phyloP scores from a whole-genome alignment of 108 stramenopile species.

The Skeletonema grethae region DNA sequence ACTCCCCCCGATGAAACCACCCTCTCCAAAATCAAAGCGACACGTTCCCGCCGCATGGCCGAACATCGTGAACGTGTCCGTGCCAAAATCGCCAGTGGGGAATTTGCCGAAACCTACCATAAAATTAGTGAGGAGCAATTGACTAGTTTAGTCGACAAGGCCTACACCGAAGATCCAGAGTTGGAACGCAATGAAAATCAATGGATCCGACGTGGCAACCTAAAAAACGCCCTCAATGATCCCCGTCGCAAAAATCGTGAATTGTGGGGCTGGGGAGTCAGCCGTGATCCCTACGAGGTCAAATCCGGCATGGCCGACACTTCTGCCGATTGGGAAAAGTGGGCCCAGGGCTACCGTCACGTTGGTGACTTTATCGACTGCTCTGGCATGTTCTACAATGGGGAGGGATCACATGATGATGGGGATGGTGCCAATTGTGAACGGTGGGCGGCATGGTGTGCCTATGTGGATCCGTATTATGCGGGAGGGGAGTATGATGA shows the following conservation, averaged over 20 bases:
- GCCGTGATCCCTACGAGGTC: background rate
- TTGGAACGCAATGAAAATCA: slow-evolving; percentile 2
- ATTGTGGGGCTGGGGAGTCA: background rate
- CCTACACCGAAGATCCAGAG: background rate
- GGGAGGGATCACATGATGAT: slow-evolving; percentile 36
- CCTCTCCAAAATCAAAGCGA: background rate
- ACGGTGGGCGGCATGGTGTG: slow-evolving; percentile 87
- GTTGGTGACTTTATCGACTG: slow-evolving; percentile 87
- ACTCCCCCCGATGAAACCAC: no score
- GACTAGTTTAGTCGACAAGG: background rate
- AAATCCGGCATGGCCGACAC: background rate
- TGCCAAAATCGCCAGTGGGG: background rate
- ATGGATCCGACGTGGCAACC: slow-evolving; percentile 2
- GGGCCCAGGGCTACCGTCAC: slow-evolving; percentile 84
- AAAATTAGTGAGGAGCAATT: background rate
- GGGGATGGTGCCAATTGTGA: slow-evolving; percentile 49
- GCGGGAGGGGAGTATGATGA: slow-evolving; percentile 77
- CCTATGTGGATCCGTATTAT: slow-evolving; percentile 86
- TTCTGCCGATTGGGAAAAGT: slow-evolving; percentile 53
- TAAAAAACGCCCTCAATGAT: background rate
- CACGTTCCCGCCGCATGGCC: slow-evolving; percentile 7
- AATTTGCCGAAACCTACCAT: background rate
- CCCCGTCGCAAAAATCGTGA: background rate
- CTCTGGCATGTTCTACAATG: slow-evolving; percentile 26
- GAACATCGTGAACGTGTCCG: slow-evolving; percentile 20